Percentiles rank a stretch among this genome's conserved stretches.
Evolutionary conservation across 129 eudicot species (phyloP).

Genomic region (Chrysanthemum makinoi): DNA sequence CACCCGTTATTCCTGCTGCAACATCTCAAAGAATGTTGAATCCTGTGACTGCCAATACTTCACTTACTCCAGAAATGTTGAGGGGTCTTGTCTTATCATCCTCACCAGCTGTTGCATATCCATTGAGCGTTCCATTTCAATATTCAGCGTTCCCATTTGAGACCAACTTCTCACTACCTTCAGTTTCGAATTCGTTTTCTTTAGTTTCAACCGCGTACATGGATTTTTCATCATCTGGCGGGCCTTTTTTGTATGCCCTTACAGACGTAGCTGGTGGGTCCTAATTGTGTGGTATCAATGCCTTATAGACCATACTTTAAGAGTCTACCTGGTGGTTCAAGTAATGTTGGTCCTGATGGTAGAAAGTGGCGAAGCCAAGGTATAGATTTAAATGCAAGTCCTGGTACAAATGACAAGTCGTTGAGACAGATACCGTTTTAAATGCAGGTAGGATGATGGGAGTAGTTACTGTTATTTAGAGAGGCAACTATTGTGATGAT

Average conservation of each 20-base stretch:
- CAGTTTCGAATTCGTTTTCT: slow-evolving; percentile 55
- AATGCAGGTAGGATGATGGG: too few species aligned
- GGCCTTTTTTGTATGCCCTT: slow-evolving; percentile 52
- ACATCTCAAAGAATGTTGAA: slow-evolving; percentile 53
- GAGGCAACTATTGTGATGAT: too few species aligned
- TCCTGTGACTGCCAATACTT: slow-evolving; percentile 37
- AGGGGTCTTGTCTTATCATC: slow-evolving; percentile 71
- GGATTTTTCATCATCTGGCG: slow-evolving; percentile 64
- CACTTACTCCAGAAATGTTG: slow-evolving; percentile 53
- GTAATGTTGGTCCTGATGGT: slow-evolving; percentile 50
- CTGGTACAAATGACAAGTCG: slow-evolving; percentile 52
- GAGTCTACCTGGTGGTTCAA: slow-evolving; percentile 54
- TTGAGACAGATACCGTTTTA: slow-evolving; percentile 57
- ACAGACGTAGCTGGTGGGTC: slow-evolving; percentile 56
- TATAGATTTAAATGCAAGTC: slow-evolving; percentile 82
- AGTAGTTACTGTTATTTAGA: too few species aligned
- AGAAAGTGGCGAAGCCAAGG: slow-evolving; percentile 74
- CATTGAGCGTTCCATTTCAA: slow-evolving; percentile 49
- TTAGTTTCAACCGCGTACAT: slow-evolving; percentile 57
- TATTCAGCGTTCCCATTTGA: slow-evolving; percentile 73
- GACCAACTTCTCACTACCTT: slow-evolving; percentile 56
- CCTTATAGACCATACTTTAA: slow-evolving; percentile 65
- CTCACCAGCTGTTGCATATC: slow-evolving; percentile 73
- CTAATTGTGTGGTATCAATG: slow-evolving; percentile 42
- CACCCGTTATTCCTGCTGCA: slow-evolving; percentile 29